phyloP scores from a whole-genome alignment of 352 stramenopile genomes.

The Phytophthora kernoviae region DNA sequence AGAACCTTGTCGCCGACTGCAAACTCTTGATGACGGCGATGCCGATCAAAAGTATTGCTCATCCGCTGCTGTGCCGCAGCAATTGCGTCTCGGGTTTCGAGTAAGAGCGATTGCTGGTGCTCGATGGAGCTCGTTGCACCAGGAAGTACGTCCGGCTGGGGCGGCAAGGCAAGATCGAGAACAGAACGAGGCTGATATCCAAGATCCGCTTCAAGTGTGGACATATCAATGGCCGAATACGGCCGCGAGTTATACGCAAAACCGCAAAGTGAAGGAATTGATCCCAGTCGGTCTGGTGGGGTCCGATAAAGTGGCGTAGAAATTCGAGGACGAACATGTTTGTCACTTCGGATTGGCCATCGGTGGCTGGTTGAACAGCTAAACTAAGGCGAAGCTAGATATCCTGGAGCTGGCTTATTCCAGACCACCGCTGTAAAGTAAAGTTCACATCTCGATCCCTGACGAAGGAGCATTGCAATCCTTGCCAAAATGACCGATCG shows the following conservation, averaged over 20 bases:
- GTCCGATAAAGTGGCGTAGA: constrained; percentile 8
- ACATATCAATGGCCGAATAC: constrained; percentile 7
- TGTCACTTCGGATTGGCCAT: constrained; percentile 9
- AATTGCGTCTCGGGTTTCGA: constrained; percentile 2
- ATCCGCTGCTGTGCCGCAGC: constrained; percentile 5
- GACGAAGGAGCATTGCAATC: neutral
- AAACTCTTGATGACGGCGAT: constrained; percentile 3
- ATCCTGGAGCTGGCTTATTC: constrained; percentile 4
- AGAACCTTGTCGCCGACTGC: constrained; percentile 7
- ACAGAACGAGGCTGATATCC: constrained; percentile 13
- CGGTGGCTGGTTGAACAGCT: constrained; percentile 4
- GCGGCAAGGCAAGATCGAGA: neutral
- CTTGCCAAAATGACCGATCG: no score
- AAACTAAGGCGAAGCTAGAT: constrained; percentile 8
- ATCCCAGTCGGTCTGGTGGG: constrained; percentile 7
- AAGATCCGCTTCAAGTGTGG: constrained; percentile 2
- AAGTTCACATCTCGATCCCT: constrained; percentile 8
- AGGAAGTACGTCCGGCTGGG: neutral
- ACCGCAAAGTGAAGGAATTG: constrained; percentile 1
- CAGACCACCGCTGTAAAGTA: constrained; percentile 1
- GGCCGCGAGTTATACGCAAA: constrained; percentile 13
- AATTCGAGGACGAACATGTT: constrained; percentile 15
- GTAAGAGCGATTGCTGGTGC: neutral
- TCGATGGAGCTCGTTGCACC: constrained; percentile 3
- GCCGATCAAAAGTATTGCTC: constrained; percentile 7